A percentile compares a stretch with the other conserved stretches of the same genome.
These are phyloP conservation scores for Aspergillus felis DNA, from an alignment of 2,329 filamentous ascomycete species.

Conservation along the genomic window DNA sequence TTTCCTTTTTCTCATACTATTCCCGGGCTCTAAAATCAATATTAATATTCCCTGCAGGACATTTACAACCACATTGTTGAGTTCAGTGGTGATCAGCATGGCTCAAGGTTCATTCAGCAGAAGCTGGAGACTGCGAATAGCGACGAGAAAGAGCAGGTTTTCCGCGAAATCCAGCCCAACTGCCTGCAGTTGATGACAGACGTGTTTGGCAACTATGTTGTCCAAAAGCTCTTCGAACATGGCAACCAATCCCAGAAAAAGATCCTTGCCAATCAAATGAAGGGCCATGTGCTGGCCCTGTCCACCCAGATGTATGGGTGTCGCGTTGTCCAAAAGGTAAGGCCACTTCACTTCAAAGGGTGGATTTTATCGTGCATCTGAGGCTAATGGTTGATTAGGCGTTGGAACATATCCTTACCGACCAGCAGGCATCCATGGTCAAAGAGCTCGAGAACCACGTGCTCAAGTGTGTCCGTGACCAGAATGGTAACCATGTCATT, in stretches of 20 bases:
- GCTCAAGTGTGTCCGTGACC: slow-evolving; percentile 72
- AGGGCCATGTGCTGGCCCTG: slow-evolving; percentile 72
- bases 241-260: slow-evolving; percentile 93
- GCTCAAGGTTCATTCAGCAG: slow-evolving; percentile 90
- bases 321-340: slow-evolving; percentile 88
- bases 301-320: slow-evolving; percentile 91
- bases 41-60: slow-evolving; percentile 48
- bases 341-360: not conserved
- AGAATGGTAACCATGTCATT: slow-evolving; percentile 94
- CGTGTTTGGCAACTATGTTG: slow-evolving; percentile 96
- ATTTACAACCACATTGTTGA: slow-evolving; percentile 86
- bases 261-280: slow-evolving; percentile 80
- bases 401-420: slow-evolving; percentile 83
- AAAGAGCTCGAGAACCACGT: slow-evolving; percentile 77
- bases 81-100: slow-evolving; percentile 93
- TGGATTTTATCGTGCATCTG: slow-evolving; percentile 9
- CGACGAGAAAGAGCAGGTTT: slow-evolving; percentile 89
- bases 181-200: slow-evolving; percentile 88
- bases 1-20: not conserved
- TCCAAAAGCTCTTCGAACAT: slow-evolving; percentile 96
- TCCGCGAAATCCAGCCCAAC: slow-evolving; percentile 80
- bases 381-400: slow-evolving; percentile 54
- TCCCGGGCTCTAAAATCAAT: not conserved
- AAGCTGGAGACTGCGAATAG: slow-evolving; percentile 91
- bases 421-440: slow-evolving; percentile 81